Conservation (phyloP, 441 rosid genomes). For the Mallotus repandus region DNA sequence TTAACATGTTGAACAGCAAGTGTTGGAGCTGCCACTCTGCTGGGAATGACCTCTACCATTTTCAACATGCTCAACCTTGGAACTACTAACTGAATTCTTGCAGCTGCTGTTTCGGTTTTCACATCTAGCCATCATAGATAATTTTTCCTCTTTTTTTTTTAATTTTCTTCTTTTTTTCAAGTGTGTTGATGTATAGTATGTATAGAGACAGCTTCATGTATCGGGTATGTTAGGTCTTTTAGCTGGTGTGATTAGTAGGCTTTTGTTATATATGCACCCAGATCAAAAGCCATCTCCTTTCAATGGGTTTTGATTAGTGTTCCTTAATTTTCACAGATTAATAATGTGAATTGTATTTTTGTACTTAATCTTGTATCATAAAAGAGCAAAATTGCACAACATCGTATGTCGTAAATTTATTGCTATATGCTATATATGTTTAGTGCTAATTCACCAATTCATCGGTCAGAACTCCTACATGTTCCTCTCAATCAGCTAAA, state of each 20-base stretch:
- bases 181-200: not conserved
- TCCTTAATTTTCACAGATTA: not conserved
- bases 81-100: constrained; percentile 16
- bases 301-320: not conserved
- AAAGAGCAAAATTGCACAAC: too few species aligned
- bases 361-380: not conserved
- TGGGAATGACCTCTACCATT: constrained; percentile 39
- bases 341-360: constrained; percentile 9
- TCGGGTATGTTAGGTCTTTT: not conserved
- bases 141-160: not conserved
- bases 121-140: not conserved
- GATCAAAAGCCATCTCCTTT: not conserved
- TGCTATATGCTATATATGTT: too few species aligned
- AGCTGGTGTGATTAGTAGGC: constrained; percentile 4
- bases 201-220: not conserved
- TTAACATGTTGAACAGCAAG: constrained; percentile 45
- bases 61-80: constrained; percentile 47
- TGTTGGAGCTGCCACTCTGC: constrained; percentile 55
- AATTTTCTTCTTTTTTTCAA: not conserved
- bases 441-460: too few species aligned
- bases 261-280: not conserved
- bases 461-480: too few species aligned
- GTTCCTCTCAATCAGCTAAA: too few species aligned
- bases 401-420: too few species aligned
- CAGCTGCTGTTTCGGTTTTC: not conserved